Evolutionary conservation across 257 asterid genomes (phyloP).

Genomic region (Anisodus acutangulus): DNA sequence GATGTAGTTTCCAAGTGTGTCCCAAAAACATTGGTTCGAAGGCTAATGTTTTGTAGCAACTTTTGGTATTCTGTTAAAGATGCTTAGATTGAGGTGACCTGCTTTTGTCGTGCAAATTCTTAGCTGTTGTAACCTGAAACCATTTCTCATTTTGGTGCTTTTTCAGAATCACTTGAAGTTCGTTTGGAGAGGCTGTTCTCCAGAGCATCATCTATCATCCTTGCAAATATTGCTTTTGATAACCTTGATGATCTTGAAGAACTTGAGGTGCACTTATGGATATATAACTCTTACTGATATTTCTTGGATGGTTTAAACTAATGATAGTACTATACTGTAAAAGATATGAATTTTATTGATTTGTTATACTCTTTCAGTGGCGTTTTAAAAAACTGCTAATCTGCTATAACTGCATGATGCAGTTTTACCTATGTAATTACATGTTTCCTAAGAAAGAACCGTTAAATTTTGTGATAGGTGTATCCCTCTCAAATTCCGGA

Average conservation of each 20-base stretch:
- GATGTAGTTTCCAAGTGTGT: not conserved
- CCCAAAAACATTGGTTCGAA: not conserved
- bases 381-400: not conserved
- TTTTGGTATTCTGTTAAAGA: not conserved
- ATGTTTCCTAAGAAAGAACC: conserved; percentile 33
- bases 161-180: conserved; percentile 72
- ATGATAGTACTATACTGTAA: not conserved
- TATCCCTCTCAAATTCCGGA: conserved; percentile 83
- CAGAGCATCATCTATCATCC: conserved; percentile 65
- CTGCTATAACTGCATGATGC: not conserved
- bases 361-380: not conserved
- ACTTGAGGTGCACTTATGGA: conserved; percentile 58
- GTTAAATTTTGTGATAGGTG: conserved; percentile 56
- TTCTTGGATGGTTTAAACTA: not conserved
- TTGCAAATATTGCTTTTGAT: conserved; percentile 69
- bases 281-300: not conserved
- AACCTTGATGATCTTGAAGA: conserved; percentile 71
- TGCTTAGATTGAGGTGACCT: not conserved
- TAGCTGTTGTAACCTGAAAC: conserved; percentile 10
- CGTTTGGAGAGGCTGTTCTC: conserved; percentile 70
- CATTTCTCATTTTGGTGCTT: conserved; percentile 35
- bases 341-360: not conserved
- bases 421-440: not conserved
- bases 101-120: conserved; percentile 2
- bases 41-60: not conserved